Evolutionary conservation across 2,329 filamentous ascomycete genomes (phyloP), one percentile per base, ranked within the genome.

Genomic region (Pseudofabraea citricarpa): DNA sequence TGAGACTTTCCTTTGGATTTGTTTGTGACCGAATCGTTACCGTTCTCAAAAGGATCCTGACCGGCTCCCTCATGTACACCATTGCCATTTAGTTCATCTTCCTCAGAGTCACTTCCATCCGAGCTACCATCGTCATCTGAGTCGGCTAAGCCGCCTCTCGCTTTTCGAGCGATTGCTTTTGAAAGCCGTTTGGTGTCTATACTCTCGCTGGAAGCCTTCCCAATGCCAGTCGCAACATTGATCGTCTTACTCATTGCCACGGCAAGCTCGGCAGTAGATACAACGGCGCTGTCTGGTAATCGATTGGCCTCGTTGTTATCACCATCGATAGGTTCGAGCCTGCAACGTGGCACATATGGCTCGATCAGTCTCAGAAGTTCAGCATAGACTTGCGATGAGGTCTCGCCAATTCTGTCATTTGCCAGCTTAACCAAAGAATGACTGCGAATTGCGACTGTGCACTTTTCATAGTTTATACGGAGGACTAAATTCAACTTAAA

Each of bases 391-490:
- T 83, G 75, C 1, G 85, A 83, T 1, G 90, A 94, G 2, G 77
- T 81, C 31, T 81, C 73, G 35, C 90, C 87, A 16, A 93, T 75
- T 23, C 77, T 73, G 41, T 85, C 79, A 40, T 81, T 74, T 1
- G 82, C 88, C 44, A 90, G 77, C n/a, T 81, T 73, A 41, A 84
- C 79, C 3, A 97, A 79, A 16, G 81, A 79, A 51, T 83, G 77
- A 56, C 89, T 95, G 44, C 91, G 87, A 50, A 95, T 72, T 39
- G 87, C 82, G 8, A 96, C 87, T 6, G 84, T 72, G 46, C 89
- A 87, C 63, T 91, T 94, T 44, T 90, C 85, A 57, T 88, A 84
- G 60, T 95, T 96, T 43, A 96, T 72, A 21, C 84, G 80, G 38
- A 97, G 71, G 26, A 90, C 74, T 51, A 90, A 71, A 45, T 85